Evolutionary conservation across 2,329 filamentous ascomycete genomes (phyloP), one percentile per base, ranked within the genome.

Genomic region (Xylariales sp.): DNA sequence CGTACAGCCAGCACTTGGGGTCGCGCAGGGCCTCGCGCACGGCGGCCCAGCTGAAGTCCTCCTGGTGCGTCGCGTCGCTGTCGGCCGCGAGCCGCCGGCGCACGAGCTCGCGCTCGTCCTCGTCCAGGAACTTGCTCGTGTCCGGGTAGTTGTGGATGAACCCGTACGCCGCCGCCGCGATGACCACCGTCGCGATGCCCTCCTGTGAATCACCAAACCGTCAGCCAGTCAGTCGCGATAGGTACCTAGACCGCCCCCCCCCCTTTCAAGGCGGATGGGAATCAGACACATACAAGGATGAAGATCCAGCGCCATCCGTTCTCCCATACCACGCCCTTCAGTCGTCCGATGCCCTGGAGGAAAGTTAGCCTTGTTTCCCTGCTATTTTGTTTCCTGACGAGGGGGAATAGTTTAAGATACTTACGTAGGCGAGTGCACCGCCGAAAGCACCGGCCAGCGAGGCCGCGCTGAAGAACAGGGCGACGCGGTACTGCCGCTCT

Each of bases 1-100:
- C 89, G 71, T 94, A 94, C 0, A 94, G 82, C 89, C 89, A 93
- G 74, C 89, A 89, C 75, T 90, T 93, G 1, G 87, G 86, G 72
- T 94, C 90, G 14, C 83, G 86, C 48, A 93, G 77, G 0, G 91
- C 91, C 18, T 86, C 82, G 30, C 78, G 64, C 0, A 94, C 91
- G 23, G 89, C 89, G 0, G 72, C 77, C 92, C 92, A 94, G 3
- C 81, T 86, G 74, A 94, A 94, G 0, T 80, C 75, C 71, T 95
- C 92, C 55, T 90, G 81, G 5, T 89, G 86, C 0, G 88, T 92
- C 0, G 90, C 88, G 74, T 94, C 91, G 69, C 86, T 89, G 72
- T 94, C 91, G 5, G 85, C 84, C 9, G 88, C 87, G 0, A 94
- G 83, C 0, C 92, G 87, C 9, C 85, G 82, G 28, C 87, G 84